Evolutionary conservation across 225 moss, liverwort and hornwort genomes (phyloP).

Genomic region (Neckera pumila): DNA sequence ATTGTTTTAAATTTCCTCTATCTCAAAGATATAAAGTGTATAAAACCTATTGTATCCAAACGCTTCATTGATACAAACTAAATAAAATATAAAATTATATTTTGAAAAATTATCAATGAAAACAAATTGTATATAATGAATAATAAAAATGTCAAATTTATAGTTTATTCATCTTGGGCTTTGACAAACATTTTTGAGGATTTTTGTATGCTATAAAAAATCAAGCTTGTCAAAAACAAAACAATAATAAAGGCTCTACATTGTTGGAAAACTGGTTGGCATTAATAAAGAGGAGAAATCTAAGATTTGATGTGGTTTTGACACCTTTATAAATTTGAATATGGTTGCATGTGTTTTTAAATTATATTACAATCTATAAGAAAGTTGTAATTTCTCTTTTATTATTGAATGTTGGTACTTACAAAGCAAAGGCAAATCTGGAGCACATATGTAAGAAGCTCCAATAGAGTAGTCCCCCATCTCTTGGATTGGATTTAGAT

Average conservation of each 20-base stretch:
- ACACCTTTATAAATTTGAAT: background rate
- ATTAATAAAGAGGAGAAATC: background rate
- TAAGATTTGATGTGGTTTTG: background rate
- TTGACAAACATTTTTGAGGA: background rate
- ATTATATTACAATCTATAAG: background rate
- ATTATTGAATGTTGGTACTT: no score
- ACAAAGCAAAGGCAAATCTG: fast-evolving
- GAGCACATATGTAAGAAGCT: fast-evolving
- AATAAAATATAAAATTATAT: background rate
- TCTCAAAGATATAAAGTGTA: background rate
- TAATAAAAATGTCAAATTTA: background rate
- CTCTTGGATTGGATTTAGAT: background rate
- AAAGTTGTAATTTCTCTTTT: background rate
- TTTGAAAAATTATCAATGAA: background rate
- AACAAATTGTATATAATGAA: background rate
- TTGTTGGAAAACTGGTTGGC: background rate
- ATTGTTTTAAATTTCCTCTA: background rate
- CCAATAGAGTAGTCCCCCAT: fast-evolving
- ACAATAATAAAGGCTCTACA: fast-evolving
- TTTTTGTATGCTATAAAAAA: background rate
- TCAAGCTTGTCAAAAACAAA: background rate
- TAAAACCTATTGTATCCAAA: background rate
- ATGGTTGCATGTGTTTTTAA: no score
- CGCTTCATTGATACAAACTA: background rate
- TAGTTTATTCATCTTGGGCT: background rate